These are phyloP conservation scores for Wickerhamiella occidentalis DNA, from an alignment of 805 yeast species.

Conservation along the genomic window DNA sequence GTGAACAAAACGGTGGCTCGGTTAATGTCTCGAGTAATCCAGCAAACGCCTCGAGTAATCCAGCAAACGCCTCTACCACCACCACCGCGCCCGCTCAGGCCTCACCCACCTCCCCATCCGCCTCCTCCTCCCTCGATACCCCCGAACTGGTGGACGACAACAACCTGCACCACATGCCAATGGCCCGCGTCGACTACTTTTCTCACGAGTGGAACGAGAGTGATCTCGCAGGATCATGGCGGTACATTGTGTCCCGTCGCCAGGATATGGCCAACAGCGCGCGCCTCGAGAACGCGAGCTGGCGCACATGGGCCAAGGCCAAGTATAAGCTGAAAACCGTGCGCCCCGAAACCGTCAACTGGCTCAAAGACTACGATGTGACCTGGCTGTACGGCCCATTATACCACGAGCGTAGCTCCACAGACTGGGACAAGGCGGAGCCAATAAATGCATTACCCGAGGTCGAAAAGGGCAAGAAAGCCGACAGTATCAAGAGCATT, in stretches of 20 bases:
- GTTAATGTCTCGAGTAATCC: not conserved
- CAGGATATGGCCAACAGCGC: conserved; percentile 77
- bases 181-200: conserved; percentile 84
- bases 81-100: not conserved
- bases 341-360: conserved; percentile 81
- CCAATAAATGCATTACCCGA: conserved; percentile 11
- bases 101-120: not conserved
- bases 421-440: conserved; percentile 8
- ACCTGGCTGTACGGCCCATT: conserved; percentile 97
- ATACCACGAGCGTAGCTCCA: conserved; percentile 31
- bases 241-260: conserved; percentile 72
- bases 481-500: conserved; percentile 53
- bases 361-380: conserved; percentile 95
- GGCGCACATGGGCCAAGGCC: conserved; percentile 93
- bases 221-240: conserved; percentile 91
- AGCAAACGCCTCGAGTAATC: not conserved
- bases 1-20: too few species aligned
- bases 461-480: not conserved
- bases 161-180: conserved; percentile 55
- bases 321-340: conserved; percentile 57
- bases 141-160: conserved; percentile 18
- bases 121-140: not conserved
- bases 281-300: conserved; percentile 69
- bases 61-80: not conserved
- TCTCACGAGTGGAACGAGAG: conserved; percentile 93